Base-by-base conservation (phyloP, 164 flowering plant genomes). In the Kalanchoe fedtschenkoi region DNA sequence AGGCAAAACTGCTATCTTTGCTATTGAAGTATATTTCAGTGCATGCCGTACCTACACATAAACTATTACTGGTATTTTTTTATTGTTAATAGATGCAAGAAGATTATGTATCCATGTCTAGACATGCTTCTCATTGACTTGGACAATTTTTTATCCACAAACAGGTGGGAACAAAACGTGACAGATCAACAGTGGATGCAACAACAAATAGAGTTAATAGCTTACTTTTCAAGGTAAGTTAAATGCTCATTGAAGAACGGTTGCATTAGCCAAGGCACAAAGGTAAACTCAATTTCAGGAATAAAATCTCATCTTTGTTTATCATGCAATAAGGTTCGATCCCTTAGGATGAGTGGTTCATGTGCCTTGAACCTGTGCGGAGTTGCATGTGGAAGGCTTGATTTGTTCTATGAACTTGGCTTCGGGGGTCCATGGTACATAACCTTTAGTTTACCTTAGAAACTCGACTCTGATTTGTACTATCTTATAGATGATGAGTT, bases 401-500 rank as follows among this genome's bases (percentile, higher is more conserved):
- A 95, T 64, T 68, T 95, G 30, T 83, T 78, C 69, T 95, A 85
- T 63, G 87, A 83, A 71, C 64, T 72, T 44, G 95, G 96, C 30
- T 91, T 72, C 69, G 99, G 99, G 4, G 99, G 97, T 69, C 96
- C 99, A 58, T 95, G 99, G 97, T 93, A 80, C 35, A 78, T 39
- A 19, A 16, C 32, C 9, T 58, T 1, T 37, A 7, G 19, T 21
- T 43, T 51, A 44, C 24, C 22, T 44, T 6, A 44, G 24, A 21
- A 0, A 10, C 16, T 51, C 56, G 3, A 51, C 26, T 1, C 26
- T 4, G 26, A 51, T 11, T 15, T 26, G 0, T 5, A 9, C 26
- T 26, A 16, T 24, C 14, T 11, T 51, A 5, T 11, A 10, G 44
- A 66, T 65, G 54, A 69, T 60, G 39, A 39, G 5, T 17, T 65